Percentiles rank a stretch among this genome's conserved stretches.
These are phyloP conservation scores for Teunomyces stri DNA, from an alignment of 805 yeast species.

Conservation along the genomic window DNA sequence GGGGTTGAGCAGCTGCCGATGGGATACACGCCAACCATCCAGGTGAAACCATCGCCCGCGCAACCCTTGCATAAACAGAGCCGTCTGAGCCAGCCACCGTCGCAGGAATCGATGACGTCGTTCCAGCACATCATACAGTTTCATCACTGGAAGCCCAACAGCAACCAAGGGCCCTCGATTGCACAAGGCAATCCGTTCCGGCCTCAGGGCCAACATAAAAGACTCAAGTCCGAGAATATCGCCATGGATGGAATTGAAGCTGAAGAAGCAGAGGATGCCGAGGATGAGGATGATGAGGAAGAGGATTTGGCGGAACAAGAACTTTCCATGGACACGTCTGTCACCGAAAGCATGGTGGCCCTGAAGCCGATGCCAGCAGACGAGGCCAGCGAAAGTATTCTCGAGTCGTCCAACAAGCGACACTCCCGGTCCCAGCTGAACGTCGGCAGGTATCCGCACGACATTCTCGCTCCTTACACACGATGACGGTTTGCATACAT, in stretches of 20 bases:
- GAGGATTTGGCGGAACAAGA: conserved; percentile 10
- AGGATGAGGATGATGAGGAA: neutral
- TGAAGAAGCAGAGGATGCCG: conserved; percentile 2
- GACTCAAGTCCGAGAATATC: neutral
- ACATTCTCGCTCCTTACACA: conserved; percentile 20
- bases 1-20: conserved; percentile 11
- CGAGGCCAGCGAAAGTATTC: conserved; percentile 9
- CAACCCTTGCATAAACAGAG: conserved; percentile 37
- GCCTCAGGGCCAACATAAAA: conserved; percentile 1
- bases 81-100: conserved; percentile 28
- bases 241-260: conserved; percentile 34
- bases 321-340: conserved; percentile 14
- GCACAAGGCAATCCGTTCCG: conserved; percentile 9
- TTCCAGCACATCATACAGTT: conserved; percentile 54
- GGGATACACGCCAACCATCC: conserved; percentile 35
- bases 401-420: conserved; percentile 7
- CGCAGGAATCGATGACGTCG: conserved; percentile 45
- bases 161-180: conserved; percentile 15
- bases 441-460: conserved; percentile 28
- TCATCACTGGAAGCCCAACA: conserved; percentile 56
- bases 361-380: conserved; percentile 1
- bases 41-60: conserved; percentile 42
- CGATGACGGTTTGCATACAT: conserved; percentile 4
- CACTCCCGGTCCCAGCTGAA: conserved; percentile 16
- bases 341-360: conserved; percentile 6